Conservation (phyloP, 1,284 basidiomycete species). For the Vanrija humicola region DNA sequence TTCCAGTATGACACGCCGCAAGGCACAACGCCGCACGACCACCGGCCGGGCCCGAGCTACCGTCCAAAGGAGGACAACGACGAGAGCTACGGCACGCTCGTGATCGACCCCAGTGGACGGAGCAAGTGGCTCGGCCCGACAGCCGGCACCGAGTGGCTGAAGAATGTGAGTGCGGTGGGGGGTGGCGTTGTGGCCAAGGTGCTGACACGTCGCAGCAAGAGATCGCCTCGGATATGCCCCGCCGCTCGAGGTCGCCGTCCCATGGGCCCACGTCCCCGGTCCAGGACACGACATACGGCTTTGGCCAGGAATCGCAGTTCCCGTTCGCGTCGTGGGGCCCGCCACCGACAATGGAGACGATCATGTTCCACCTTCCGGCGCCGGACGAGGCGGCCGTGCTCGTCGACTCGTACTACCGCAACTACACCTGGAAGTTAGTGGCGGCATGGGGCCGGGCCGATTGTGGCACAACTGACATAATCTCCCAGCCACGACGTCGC, state of each 20-base stretch:
- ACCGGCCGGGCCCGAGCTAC: neutral
- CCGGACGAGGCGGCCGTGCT: conserved; percentile 26
- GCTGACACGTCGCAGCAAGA: conserved; percentile 5
- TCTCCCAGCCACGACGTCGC: conserved; percentile 26
- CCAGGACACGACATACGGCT: neutral
- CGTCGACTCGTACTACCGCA: conserved; percentile 29
- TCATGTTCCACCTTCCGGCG: conserved; percentile 23
- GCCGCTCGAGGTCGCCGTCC: neutral
- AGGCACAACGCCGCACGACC: neutral
- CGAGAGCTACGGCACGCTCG: conserved; percentile 36
- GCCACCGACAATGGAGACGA: conserved; percentile 14
- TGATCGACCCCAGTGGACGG: conserved; percentile 28
- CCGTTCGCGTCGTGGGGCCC: conserved; percentile 14
- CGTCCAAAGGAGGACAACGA: conserved; percentile 2
- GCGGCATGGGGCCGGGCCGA: neutral
- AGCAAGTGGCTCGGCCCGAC: conserved; percentile 36
- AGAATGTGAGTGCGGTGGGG: conserved; percentile 21
- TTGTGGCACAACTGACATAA: neutral
- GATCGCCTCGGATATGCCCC: neutral
- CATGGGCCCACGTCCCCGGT: neutral
- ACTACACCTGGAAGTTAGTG: conserved; percentile 36
- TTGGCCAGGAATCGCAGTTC: conserved; percentile 9
- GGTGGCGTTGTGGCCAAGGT: too few species aligned
- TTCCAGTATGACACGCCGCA: neutral
- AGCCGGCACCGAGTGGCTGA: conserved; percentile 39